phyloP scores from a whole-genome alignment of 441 rosid genomes.

The Daphne laureola region DNA sequence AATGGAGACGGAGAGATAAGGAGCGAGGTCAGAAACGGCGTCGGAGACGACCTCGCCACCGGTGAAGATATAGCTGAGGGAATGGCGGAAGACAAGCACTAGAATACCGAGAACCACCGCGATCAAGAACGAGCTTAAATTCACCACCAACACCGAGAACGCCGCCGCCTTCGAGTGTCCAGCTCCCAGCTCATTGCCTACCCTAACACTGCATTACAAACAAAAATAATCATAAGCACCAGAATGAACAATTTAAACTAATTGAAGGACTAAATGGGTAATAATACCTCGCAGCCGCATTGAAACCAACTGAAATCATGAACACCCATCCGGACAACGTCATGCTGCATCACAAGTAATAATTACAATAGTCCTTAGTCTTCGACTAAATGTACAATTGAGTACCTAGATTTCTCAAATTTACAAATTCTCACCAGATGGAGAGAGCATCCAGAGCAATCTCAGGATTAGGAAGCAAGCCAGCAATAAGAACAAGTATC shows the following conservation, averaged over 20 bases:
- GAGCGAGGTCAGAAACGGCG: constrained; percentile 38
- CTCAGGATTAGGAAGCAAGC: constrained; percentile 38
- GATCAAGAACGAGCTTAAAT: constrained; percentile 22
- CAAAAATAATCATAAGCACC: background rate
- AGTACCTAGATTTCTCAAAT: no score
- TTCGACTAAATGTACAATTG: no score
- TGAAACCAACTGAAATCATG: constrained; percentile 50
- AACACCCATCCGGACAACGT: constrained; percentile 33
- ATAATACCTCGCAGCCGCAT: constrained; percentile 47
- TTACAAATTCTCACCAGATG: constrained; percentile 25
- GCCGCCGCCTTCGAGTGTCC: constrained; percentile 36
- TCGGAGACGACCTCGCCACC: constrained; percentile 25
- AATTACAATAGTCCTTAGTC: no score
- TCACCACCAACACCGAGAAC: constrained; percentile 30
- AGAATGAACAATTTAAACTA: no score
- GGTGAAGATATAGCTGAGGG: constrained; percentile 43
- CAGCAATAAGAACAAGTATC: constrained; percentile 43
- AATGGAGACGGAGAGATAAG: constrained; percentile 32
- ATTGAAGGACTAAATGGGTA: background rate
- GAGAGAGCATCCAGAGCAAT: constrained; percentile 42
- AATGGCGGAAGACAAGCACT: constrained; percentile 23
- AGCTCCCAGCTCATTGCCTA: constrained; percentile 51
- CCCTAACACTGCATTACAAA: constrained; percentile 28
- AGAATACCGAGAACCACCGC: constrained; percentile 15
- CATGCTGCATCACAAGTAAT: constrained; percentile 26